Conservation (phyloP, 2,329 filamentous ascomycete species). For the Stenocarpella maydis region DNA sequence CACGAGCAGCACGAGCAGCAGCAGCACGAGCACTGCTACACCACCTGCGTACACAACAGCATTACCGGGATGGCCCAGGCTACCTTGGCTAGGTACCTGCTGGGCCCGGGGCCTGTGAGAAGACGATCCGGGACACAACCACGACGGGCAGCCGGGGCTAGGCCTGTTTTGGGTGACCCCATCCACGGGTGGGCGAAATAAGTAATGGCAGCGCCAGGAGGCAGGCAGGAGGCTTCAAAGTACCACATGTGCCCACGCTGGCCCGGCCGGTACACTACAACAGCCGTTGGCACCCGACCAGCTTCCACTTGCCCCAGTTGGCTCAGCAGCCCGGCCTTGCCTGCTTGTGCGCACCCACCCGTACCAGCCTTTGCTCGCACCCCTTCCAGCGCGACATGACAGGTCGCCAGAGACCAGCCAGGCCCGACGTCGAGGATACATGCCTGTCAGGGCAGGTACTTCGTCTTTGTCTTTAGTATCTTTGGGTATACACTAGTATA, state of each 20-base stretch:
- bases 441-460: not conserved
- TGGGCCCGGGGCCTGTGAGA: not conserved
- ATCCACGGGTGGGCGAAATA: conserved; percentile 8
- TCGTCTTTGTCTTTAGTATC: not conserved
- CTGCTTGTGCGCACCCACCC: conserved; percentile 19
- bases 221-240: too few species aligned
- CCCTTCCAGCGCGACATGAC: not conserved
- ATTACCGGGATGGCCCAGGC: not conserved
- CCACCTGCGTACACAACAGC: too few species aligned
- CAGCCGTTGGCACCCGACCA: conserved; percentile 1
- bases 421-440: not conserved
- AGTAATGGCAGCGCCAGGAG: conserved; percentile 17
- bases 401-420: not conserved
- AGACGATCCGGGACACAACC: conserved; percentile 21
- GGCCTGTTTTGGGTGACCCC: not conserved
- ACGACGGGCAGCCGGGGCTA: conserved; percentile 21
- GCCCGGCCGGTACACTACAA: conserved; percentile 1
- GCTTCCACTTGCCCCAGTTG: conserved; percentile 6
- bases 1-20: too few species aligned
- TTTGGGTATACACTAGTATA: too few species aligned
- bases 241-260: conserved; percentile 4
- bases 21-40: too few species aligned
- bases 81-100: too few species aligned
- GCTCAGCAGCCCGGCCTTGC: not conserved
- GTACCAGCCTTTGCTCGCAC: conserved; percentile 10